Evolutionary conservation across 306 rosid species (phyloP).

Genomic region (Hylodesmum podocarpum): DNA sequence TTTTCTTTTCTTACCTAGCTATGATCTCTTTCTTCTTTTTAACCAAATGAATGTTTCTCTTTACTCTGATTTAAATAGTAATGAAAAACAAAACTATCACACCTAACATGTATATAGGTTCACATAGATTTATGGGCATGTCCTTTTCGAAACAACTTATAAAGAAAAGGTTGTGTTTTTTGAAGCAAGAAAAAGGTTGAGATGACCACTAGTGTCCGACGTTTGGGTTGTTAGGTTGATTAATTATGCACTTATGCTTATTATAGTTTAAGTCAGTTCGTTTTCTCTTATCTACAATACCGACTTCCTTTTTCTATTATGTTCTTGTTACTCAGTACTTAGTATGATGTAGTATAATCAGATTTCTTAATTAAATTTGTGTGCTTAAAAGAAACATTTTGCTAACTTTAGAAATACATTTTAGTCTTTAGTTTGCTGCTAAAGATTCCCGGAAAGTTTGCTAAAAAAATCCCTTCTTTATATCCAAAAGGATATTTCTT

Average conservation of each 20-base stretch:
- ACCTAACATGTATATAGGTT: neutral
- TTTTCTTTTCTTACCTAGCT: no score
- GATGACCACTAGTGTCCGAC: neutral
- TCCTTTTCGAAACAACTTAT: neutral
- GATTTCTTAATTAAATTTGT: no score
- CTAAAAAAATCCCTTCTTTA: neutral
- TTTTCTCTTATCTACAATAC: neutral
- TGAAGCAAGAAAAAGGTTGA: neutral
- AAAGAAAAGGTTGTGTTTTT: no score
- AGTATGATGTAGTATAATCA: no score
- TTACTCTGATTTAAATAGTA: no score
- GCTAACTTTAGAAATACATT: no score
- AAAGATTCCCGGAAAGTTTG: no score
- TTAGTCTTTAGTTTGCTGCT: no score
- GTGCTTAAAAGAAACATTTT: no score
- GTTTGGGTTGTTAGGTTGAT: neutral
- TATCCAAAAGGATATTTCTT: neutral
- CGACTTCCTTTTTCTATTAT: neutral
- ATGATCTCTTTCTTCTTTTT: no score
- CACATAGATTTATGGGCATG: neutral
- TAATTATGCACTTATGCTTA: neutral
- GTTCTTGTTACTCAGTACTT: neutral
- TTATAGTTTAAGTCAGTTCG: neutral
- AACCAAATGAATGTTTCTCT: no score
- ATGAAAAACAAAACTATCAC: no score